Percentiles rank a stretch among this genome's conserved stretches.
Evolutionary conservation across 2,329 filamentous ascomycete genomes (phyloP).

Genomic region (Penicillium sp.): DNA sequence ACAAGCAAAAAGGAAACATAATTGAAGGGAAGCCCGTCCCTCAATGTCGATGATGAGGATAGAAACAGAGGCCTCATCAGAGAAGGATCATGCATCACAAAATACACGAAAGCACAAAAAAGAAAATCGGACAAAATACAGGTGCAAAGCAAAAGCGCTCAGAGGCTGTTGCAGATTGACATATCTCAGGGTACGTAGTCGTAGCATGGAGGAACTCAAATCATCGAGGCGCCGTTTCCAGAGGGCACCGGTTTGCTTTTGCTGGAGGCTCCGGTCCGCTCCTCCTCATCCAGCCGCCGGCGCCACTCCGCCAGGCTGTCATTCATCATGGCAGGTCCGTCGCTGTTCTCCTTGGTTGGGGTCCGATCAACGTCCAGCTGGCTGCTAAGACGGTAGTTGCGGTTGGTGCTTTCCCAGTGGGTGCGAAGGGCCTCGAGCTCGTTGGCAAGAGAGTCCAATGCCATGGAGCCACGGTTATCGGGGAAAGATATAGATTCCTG

Average conservation of each 20-base stretch:
- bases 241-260: conserved; percentile 24
- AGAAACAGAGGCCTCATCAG: conserved; percentile 11
- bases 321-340: conserved; percentile 48
- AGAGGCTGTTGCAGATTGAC: conserved; percentile 17
- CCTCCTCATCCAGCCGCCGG: conserved; percentile 64
- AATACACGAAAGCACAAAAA: conserved; percentile 7
- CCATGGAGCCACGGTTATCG: conserved; percentile 59
- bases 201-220: conserved; percentile 23
- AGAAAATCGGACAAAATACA: conserved; percentile 10
- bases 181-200: conserved; percentile 26
- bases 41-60: conserved; percentile 6
- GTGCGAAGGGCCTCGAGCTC: conserved; percentile 85
- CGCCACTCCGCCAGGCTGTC: conserved; percentile 75
- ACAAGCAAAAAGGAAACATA: conserved; percentile 1
- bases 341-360: conserved; percentile 43
- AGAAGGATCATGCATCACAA: conserved; percentile 15
- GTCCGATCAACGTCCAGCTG: conserved; percentile 77
- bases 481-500: conserved; percentile 41
- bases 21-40: conserved; percentile 16
- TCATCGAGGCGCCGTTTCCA: conserved; percentile 14
- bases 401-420: conserved; percentile 95
- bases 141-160: conserved; percentile 16
- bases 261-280: conserved; percentile 29
- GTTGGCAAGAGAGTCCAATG: conserved; percentile 82
- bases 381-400: conserved; percentile 85